Base-by-base conservation (phyloP, 2,329 filamentous ascomycete genomes). In the Dothiorella sarmentorum region DNA sequence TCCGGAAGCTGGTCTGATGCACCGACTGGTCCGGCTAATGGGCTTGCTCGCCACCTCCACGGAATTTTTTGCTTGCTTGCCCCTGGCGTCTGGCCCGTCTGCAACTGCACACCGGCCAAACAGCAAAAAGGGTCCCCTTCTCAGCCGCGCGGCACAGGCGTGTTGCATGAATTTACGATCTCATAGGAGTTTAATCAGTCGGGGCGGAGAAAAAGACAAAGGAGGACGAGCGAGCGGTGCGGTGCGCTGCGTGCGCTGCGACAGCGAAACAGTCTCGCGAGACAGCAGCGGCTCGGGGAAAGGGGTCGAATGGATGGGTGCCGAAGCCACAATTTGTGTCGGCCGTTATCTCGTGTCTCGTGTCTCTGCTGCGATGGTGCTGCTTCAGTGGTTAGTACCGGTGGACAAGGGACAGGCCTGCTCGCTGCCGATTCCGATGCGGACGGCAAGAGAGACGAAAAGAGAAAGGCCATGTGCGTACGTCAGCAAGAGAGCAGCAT, bases 341-440 rank as follows among this genome's bases (percentile, higher is more conserved):
- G 35, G 40, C 49, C 49, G 49, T 53, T 53, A 24, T 33, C 24
- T 37, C 45, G 45, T 26, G 27, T 27, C 29, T 17, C 27, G 44
- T 18, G 47, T 51, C n/a, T 7, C 33, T 31, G 47, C n/a, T 31
- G 15, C 31, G 49, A 27, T 35, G 24, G 49, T 27, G 33, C 49
- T n/a, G n/a, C n/a, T n/a, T n/a, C 35, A 17, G 49, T 33, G 33
- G 22, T n/a, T 38, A 17, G 49, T 22, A 35, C 6, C 22, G 24
- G n/a, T 17, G 33, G 22, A 53, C 49, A 20, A 20, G 49, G 49
- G 22, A 38, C 22, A 27, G 49, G 22, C 49, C 35, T 53, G 49
- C 49, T 53, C 49, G 33, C 35, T 53, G 49, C 49, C 49, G 49
- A 53, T 40, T 40, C 15, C n/a, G 49, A 38, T 38, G 47, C 20